These are phyloP conservation scores for Echinochloa phyllopogon DNA, from an alignment of 176 grass and related monocot species.

Conservation along the genomic window DNA sequence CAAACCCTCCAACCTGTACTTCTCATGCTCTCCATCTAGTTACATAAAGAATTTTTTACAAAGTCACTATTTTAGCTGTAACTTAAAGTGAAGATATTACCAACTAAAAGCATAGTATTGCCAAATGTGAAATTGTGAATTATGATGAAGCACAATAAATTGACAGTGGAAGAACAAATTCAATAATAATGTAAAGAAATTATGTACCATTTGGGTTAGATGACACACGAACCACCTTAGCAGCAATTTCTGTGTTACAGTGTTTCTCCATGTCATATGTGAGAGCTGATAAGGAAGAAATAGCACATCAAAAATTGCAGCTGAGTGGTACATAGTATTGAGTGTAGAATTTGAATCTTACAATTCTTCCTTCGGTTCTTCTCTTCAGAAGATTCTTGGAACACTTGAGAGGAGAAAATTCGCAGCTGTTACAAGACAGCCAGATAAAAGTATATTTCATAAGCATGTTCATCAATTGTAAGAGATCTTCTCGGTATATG, in stretches of 20 bases:
- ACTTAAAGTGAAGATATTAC: neutral
- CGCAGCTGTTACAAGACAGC: constrained; percentile 67
- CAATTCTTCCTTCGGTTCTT: constrained; percentile 77
- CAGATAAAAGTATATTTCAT: constrained; percentile 12
- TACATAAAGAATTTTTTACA: constrained; percentile 33
- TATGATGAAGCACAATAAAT: constrained; percentile 24
- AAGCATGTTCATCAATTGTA: constrained; percentile 22
- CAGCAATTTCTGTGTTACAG: constrained; percentile 94
- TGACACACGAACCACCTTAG: constrained; percentile 80
- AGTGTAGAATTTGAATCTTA: constrained; percentile 49
- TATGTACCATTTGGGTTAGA: constrained; percentile 79
- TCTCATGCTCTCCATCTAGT: constrained; percentile 87
- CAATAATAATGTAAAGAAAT: constrained; percentile 25
- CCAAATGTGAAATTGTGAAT: neutral
- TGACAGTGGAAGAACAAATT: neutral
- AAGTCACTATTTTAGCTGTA: neutral
- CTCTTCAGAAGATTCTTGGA: constrained; percentile 86
- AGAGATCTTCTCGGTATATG: constrained; percentile 14
- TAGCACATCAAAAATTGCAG: constrained; percentile 42
- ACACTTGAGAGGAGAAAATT: constrained; percentile 93
- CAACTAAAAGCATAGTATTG: constrained; percentile 24
- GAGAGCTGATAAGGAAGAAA: constrained; percentile 69
- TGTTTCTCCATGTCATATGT: constrained; percentile 95
- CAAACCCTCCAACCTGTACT: constrained; percentile 87
- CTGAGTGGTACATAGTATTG: constrained; percentile 11